Conservation (phyloP, 129 eudicot genomes). For the Erigeron canadensis region DNA sequence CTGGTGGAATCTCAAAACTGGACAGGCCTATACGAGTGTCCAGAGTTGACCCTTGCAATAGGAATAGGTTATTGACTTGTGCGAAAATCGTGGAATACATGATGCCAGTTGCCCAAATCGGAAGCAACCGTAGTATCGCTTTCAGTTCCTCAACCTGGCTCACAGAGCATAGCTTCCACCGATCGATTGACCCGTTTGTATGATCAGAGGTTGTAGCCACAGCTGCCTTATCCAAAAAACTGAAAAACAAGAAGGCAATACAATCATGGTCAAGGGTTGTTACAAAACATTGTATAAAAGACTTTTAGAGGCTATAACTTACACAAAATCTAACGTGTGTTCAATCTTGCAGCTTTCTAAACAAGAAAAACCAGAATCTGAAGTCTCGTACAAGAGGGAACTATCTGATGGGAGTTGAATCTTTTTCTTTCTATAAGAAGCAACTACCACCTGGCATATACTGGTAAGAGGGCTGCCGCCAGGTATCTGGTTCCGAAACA, state of each 20-base stretch:
- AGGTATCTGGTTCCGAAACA: conserved; percentile 56
- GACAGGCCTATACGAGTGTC: background rate
- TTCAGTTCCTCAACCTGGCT: conserved; percentile 62
- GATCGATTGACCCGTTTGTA: conserved; percentile 34
- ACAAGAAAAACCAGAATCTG: conserved; percentile 37
- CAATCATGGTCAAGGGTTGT: background rate
- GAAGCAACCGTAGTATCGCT: conserved; percentile 27
- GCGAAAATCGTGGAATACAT: conserved; percentile 8
- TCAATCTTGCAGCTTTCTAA: conserved; percentile 51
- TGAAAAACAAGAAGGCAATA: conserved; percentile 26
- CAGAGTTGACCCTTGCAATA: conserved; percentile 21
- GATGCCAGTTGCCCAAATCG: conserved; percentile 34
- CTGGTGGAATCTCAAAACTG: conserved; percentile 18
- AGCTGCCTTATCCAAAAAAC: conserved; percentile 80
- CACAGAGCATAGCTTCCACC: conserved; percentile 74
- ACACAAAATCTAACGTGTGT: conserved; percentile 59
- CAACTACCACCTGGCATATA: conserved; percentile 58
- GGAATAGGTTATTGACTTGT: conserved; percentile 17
- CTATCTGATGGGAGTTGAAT: conserved; percentile 52
- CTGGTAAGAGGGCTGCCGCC: conserved; percentile 71
- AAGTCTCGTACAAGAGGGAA: conserved; percentile 43
- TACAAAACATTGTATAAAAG: background rate
- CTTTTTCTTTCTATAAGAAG: conserved; percentile 47
- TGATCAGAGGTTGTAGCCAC: conserved; percentile 43
- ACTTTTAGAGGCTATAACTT: conserved; percentile 1